These are phyloP conservation scores for Candida sanyiensis DNA, from an alignment of 805 yeast species.

Conservation along the genomic window DNA sequence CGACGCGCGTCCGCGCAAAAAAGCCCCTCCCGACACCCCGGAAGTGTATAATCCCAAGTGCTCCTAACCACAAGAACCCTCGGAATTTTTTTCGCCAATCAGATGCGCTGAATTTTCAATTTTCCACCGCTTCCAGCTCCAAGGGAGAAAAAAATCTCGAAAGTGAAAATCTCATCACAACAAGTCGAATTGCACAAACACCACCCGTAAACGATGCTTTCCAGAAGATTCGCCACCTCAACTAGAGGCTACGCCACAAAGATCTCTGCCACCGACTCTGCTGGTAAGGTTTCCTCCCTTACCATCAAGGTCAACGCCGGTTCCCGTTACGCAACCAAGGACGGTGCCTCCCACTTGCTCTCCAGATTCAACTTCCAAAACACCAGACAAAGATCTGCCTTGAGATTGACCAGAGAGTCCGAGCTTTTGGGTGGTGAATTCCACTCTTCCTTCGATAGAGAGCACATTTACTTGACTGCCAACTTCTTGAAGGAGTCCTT, in stretches of 20 bases:
- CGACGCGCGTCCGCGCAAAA: no score
- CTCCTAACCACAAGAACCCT: constrained; percentile 1
- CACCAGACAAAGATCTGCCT: constrained; percentile 77
- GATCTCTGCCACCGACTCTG: constrained; percentile 46
- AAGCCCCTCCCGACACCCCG: no score
- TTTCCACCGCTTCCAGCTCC: constrained; percentile 9
- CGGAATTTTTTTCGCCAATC: constrained; percentile 20
- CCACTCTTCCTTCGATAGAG: constrained; percentile 70
- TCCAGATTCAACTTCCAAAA: constrained; percentile 80
- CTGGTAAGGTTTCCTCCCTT: constrained; percentile 66
- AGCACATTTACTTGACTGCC: constrained; percentile 73
- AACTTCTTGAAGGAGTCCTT: constrained; percentile 80
- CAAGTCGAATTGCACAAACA: background rate
- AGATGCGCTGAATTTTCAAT: constrained; percentile 21
- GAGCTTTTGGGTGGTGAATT: constrained; percentile 89
- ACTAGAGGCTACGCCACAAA: constrained; percentile 36
- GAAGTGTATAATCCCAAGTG: no score
- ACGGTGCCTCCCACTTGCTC: constrained; percentile 83
- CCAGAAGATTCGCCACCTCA: constrained; percentile 24
- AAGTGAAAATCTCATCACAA: constrained; percentile 2
- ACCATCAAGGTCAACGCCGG: constrained; percentile 85
- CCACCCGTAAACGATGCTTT: constrained; percentile 17
- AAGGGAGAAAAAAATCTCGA: constrained; percentile 9
- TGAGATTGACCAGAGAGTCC: constrained; percentile 89
- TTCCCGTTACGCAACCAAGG: constrained; percentile 59